Evolutionary conservation across 2,329 filamentous ascomycete species (phyloP).

Genomic region (Claviceps humidiphila): DNA sequence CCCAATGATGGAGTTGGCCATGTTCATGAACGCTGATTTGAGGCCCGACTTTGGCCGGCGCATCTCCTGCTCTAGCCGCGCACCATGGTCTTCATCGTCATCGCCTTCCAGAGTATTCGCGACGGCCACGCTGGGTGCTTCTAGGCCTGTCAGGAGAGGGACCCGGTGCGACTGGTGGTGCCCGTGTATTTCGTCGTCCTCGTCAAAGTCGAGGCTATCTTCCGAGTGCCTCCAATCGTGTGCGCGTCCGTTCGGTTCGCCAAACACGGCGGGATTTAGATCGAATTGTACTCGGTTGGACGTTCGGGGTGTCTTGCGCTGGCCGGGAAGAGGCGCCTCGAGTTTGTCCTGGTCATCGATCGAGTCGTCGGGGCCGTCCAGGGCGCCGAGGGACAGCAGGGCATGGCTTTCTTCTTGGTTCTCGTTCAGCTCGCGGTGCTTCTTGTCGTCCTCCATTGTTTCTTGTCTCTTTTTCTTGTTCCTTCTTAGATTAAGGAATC

Average conservation of each 20-base stretch:
- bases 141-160: constrained; percentile 69
- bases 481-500: not conserved
- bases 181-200: constrained; percentile 34
- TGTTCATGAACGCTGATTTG: constrained; percentile 93
- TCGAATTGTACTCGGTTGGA: constrained; percentile 68
- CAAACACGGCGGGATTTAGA: constrained; percentile 33
- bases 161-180: constrained; percentile 38
- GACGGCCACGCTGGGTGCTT: constrained; percentile 63
- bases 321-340: not conserved
- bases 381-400: constrained; percentile 14
- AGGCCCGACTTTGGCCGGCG: constrained; percentile 70
- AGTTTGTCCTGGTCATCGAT: constrained; percentile 8
- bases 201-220: constrained; percentile 35
- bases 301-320: constrained; percentile 22
- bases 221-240: constrained; percentile 6
- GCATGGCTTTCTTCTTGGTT: constrained; percentile 19
- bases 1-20: constrained; percentile 96
- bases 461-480: not conserved
- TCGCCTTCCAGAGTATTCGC: constrained; percentile 37
- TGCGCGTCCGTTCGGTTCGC: constrained; percentile 13
- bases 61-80: constrained; percentile 41
- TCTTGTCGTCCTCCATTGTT: constrained; percentile 21
- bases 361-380: constrained; percentile 16
- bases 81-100: constrained; percentile 21
- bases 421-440: constrained; percentile 16